Evolutionary conservation across 1,284 basidiomycete species (phyloP), one percentile per base, ranked within the genome.

Genomic region (Ustilago nuda): DNA sequence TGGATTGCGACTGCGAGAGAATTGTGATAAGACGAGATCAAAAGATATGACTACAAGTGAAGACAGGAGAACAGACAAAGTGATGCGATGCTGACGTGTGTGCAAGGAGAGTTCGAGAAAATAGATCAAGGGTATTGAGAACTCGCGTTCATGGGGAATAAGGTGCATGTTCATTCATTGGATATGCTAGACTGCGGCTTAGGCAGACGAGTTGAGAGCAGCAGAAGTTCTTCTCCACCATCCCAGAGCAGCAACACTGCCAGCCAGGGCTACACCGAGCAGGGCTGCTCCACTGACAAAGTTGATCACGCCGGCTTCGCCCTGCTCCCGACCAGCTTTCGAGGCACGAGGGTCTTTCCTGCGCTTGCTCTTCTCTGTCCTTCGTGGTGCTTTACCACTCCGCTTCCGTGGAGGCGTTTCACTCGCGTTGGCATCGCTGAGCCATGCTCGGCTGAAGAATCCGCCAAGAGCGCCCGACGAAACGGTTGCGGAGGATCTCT

Each of bases 231-330:
- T 68, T 59, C 76, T 65, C 76, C 76, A 78, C 76, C 76, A 78
- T 0, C 76, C 72, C 27, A 78, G 27, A 17, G 76, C 76, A 12
- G 76, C 76, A 9, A 78, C 71, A 41, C 76, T 69, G 11, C 76
- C 76, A 4, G 76, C 76, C 55, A 78, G 46, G 2, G 76, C 76
- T 1, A 78, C 76, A 8, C 76, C 72, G 7, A 78, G 68, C 32
- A 78, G 45, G 19, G 76, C 76, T 17, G 76, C 76, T 27, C 76
- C 76, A 35, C 76, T 78, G 61, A 78, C 72, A 69, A 78, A 71
- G 59, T 71, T 72, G 61, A 78, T 61, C 19, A 74, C 60, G 13
- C 76, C 76, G 8, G 62, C 68, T 11, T 78, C 76, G 15, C 57
- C 58, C 8, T 48, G 61, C 11, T 52, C 63, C 33, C 68, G 36